Evolutionary conservation across 2,329 filamentous ascomycete genomes (phyloP), one percentile per base, ranked within the genome.

Genomic region (Chaetothyriales sp.): DNA sequence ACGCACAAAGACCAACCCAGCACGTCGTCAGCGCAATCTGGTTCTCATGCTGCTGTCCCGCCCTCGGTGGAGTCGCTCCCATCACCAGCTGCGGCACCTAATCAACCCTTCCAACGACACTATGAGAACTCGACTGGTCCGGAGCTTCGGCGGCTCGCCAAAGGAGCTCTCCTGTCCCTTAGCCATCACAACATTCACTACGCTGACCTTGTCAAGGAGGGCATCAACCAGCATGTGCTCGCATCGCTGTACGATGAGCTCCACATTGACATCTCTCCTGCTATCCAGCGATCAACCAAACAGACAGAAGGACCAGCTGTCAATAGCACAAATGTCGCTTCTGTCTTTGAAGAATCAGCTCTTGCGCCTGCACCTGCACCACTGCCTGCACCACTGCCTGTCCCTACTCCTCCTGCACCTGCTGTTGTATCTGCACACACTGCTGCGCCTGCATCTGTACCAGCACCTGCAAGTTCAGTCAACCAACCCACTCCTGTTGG

Each of bases 151-250:
- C 59, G 67, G 19, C 65, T 69, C 51, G 84, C 84, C 0, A 77
- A 80, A 60, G 76, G 78, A 20, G 81, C 84, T 3, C 79, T 89
- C 42, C 65, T 86, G 26, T 74, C 77, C 39, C 68, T 89, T 2
- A 64, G 65, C 10, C 67, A 69, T 42, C 70, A 85, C 53, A 83
- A 86, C 47, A 79, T 93, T 52, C 78, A 79, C 18, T 94, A 82
- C 61, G 74, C 83, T 50, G 76, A 86, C 53, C 81, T 90, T 51
- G 70, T 89, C 10, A 73, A 79, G 9, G 84, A 90, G 64, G 84
- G 86, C 0, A 74, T 90, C 43, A 77, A 88, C 57, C 72, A 76
- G 36, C 65, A 66, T 1, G 62, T 87, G 9, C 67, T 94, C 36
- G 75, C 73, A 51, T 64, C 69, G 26, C 71, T 92, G 1, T 92